Percentiles rank a stretch among this genome's conserved stretches.
These are phyloP conservation scores for Pharus latifolius DNA, from an alignment of 176 grass and related monocot genomes.

Conservation along the genomic window DNA sequence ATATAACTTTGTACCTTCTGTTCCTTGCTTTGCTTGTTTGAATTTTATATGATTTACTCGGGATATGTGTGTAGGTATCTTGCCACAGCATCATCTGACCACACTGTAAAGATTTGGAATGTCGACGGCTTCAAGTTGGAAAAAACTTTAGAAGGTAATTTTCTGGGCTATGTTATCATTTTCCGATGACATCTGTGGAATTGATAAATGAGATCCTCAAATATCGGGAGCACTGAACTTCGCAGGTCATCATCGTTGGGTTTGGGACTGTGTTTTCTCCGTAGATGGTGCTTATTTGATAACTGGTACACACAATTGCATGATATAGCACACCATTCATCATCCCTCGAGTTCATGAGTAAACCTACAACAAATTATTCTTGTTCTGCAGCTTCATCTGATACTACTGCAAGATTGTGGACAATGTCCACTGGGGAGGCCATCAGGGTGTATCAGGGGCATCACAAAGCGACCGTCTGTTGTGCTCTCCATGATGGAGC, in stretches of 20 bases:
- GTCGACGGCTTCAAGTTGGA: constrained; percentile 96
- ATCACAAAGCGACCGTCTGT: constrained; percentile 73
- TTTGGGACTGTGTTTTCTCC: constrained; percentile 93
- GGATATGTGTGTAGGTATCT: constrained; percentile 60
- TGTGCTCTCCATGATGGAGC: constrained; percentile 81
- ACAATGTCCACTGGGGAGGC: constrained; percentile 66
- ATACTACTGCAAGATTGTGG: constrained; percentile 71
- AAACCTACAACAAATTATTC: not conserved
- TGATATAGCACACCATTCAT: not conserved
- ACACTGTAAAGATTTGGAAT: constrained; percentile 97
- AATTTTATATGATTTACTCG: not conserved
- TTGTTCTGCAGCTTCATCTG: constrained; percentile 66
- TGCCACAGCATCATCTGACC: constrained; percentile 81
- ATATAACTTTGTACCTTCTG: not conserved
- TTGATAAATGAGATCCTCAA: not conserved
- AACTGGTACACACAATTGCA: constrained; percentile 33
- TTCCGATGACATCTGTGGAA: not conserved
- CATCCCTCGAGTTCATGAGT: not conserved
- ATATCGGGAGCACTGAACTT: not conserved
- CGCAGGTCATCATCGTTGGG: constrained; percentile 84
- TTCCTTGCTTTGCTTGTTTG: not conserved
- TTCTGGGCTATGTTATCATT: not conserved
- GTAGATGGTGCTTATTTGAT: constrained; percentile 89
- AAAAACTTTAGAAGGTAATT: constrained; percentile 61
- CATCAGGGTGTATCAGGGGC: constrained; percentile 81